A percentile compares a stretch with the other conserved stretches of the same genome.
Conservation (phyloP, 805 yeast species). For the Millerozyma miso region DNA sequence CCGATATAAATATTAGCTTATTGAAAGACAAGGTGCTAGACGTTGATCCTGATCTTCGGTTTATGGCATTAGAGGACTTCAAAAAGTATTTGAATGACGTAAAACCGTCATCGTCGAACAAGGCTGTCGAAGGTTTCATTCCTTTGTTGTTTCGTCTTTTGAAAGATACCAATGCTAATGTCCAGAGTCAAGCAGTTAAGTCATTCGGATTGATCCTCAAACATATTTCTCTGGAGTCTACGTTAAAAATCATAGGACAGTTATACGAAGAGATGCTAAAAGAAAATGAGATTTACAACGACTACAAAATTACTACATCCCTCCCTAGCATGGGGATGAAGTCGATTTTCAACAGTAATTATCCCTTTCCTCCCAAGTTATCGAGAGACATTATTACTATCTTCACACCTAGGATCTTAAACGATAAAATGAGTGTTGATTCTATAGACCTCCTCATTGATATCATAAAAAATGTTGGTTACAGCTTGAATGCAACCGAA, state of each 20-base stretch:
- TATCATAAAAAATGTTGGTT: slow-evolving; percentile 47
- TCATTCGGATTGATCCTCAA: slow-evolving; percentile 48
- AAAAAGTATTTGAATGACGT: slow-evolving; percentile 37
- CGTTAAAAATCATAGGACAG: slow-evolving; percentile 24
- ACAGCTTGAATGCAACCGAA: slow-evolving; percentile 34
- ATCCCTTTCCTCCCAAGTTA: slow-evolving; percentile 19
- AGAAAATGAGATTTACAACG: slow-evolving; percentile 16
- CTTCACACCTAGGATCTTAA: slow-evolving; percentile 36
- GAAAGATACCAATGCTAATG: slow-evolving; percentile 64
- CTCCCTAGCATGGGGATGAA: slow-evolving; percentile 52
- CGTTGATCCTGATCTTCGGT: slow-evolving; percentile 77
- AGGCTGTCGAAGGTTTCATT: slow-evolving; percentile 30
- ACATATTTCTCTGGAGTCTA: slow-evolving; percentile 26
- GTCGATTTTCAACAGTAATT: slow-evolving; percentile 29
- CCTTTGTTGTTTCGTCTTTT: slow-evolving; percentile 42
- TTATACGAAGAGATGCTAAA: slow-evolving; percentile 19
- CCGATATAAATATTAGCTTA: slow-evolving; percentile 22
- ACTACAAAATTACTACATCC: slow-evolving; percentile 36
- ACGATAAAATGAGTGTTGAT: slow-evolving; percentile 43
- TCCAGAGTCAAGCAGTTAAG: slow-evolving; percentile 68
- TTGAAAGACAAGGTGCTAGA: slow-evolving; percentile 48
- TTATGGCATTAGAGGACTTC: slow-evolving; percentile 80
- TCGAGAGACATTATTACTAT: slow-evolving; percentile 28
- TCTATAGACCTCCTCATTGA: slow-evolving; percentile 59
- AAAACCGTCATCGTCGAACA: slow-evolving; percentile 19